phyloP scores from a whole-genome alignment of 345 rosid species.

The Garcia nutans region DNA sequence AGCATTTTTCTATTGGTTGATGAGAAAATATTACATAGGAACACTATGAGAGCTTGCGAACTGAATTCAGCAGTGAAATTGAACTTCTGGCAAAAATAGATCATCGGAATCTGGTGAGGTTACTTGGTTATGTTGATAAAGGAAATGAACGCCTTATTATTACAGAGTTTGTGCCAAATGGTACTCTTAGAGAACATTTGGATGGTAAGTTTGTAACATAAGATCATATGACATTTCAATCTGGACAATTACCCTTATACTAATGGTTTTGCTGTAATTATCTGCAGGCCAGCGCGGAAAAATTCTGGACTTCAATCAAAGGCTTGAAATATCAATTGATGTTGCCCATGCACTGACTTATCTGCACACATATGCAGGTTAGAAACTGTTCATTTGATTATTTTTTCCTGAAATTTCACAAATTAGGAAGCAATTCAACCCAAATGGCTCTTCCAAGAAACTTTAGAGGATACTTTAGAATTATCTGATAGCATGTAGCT shows the following conservation, averaged over 20 bases:
- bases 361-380: constrained; percentile 92
- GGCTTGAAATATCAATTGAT: constrained; percentile 90
- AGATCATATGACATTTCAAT: constrained; percentile 5
- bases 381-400: not conserved
- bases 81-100: constrained; percentile 91
- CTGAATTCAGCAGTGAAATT: constrained; percentile 92
- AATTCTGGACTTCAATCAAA: constrained; percentile 79
- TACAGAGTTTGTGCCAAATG: constrained; percentile 85
- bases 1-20: constrained; percentile 11
- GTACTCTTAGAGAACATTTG: constrained; percentile 92
- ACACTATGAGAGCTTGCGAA: constrained; percentile 56
- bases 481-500: not conserved
- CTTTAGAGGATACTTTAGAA: not conserved
- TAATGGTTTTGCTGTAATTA: constrained; percentile 7
- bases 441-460: not conserved
- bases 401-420: not conserved
- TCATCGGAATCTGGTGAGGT: constrained; percentile 80
- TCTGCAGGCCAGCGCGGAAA: constrained; percentile 60
- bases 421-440: not conserved
- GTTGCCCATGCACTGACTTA: constrained; percentile 93
- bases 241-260: not conserved
- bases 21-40: constrained; percentile 47
- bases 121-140: constrained; percentile 81
- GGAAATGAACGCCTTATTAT: constrained; percentile 89
- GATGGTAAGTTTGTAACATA: constrained; percentile 61